Evolutionary conservation across 129 eudicot species (phyloP).

Genomic region (Helianthus annuus): HanXRQr2.0-SUNRISE NC_035442.2:169053841-169054340

Average conservation of each 20-base stretch:
- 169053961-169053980: constrained; percentile 18
- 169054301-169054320: not conserved
- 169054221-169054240: constrained; percentile 22
- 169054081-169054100: constrained; percentile 6
- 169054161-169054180: constrained; percentile 31
- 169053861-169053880: too few relatives aligned
- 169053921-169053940: not conserved
- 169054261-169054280: not conserved
- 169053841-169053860: too few relatives aligned
- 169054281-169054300: not conserved
- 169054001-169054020: constrained; percentile 33
- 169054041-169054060: constrained; percentile 31
- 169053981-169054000: constrained; percentile 36
- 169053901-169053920: not conserved
- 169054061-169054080: constrained; percentile 1
- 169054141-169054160: constrained; percentile 35
- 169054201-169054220: constrained; percentile 7
- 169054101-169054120: constrained; percentile 30
- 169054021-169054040: constrained; percentile 36
- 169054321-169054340: not conserved
- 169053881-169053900: too few relatives aligned
- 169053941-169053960: not conserved
- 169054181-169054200: constrained; percentile 13
- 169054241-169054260: constrained; percentile 15
- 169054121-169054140: constrained; percentile 41